Evolutionary conservation across 805 yeast genomes (phyloP).

Genomic region (Scheffersomyces lignosus): DNA sequence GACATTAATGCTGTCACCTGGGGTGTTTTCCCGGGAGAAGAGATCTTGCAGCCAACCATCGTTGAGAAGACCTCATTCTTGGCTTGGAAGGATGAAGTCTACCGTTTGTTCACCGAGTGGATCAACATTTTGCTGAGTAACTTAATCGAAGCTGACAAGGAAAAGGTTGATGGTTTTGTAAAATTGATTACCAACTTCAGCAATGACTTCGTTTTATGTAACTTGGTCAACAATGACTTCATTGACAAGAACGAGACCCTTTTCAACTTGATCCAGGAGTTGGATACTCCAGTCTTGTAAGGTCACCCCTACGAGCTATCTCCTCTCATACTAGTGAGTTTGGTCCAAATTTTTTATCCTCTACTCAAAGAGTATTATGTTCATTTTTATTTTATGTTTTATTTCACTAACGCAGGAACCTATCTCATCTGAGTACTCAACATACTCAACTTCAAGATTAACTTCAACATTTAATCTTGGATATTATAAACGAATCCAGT

Average conservation of each 20-base stretch:
- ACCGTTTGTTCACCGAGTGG: conserved; percentile 83
- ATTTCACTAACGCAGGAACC: conserved; percentile 24
- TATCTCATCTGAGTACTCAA: conserved; percentile 30
- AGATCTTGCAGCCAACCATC: conserved; percentile 92
- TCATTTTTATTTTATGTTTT: conserved; percentile 5
- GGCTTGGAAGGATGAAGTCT: conserved; percentile 98
- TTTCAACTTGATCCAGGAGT: conserved; percentile 50
- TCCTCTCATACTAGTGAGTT: too few relatives aligned
- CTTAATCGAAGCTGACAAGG: conserved; percentile 27
- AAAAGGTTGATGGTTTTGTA: conserved; percentile 31
- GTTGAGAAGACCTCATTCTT: conserved; percentile 88
- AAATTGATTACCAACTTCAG: conserved; percentile 48
- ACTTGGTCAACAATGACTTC: conserved; percentile 87
- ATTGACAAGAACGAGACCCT: conserved; percentile 55
- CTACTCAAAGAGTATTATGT: too few relatives aligned
- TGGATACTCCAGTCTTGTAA: conserved; percentile 13
- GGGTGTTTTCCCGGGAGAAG: conserved; percentile 97
- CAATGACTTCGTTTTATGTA: conserved; percentile 70
- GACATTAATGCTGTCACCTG: conserved; percentile 95
- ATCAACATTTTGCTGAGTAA: conserved; percentile 46
- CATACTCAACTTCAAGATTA: conserved; percentile 25
- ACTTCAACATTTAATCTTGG: conserved; percentile 25
- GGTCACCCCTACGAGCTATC: too few relatives aligned
- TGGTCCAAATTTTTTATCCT: too few relatives aligned
- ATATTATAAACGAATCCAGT: conserved; percentile 4